These are phyloP conservation scores for Harringtonia lauricola DNA, from an alignment of 2,329 filamentous ascomycete species.

Conservation along the genomic window DNA sequence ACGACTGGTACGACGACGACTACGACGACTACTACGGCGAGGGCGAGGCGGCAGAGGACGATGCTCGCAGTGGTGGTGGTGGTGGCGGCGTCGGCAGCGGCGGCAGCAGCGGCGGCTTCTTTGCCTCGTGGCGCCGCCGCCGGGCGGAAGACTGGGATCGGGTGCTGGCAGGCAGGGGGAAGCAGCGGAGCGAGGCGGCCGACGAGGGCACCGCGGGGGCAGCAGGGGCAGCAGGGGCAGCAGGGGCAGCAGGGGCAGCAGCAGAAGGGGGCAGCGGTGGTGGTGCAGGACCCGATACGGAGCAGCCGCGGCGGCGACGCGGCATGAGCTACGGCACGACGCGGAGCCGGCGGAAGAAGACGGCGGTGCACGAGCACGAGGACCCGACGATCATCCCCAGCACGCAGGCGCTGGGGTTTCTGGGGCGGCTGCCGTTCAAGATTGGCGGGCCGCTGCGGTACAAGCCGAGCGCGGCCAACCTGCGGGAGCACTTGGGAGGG, in stretches of 20 bases:
- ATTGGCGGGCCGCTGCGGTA: slow-evolving; percentile 76
- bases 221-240: slow-evolving; percentile 18
- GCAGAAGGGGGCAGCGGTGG: slow-evolving; percentile 6
- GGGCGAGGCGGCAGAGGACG: slow-evolving; percentile 49
- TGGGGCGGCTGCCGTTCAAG: slow-evolving; percentile 75
- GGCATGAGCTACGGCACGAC: slow-evolving; percentile 92
- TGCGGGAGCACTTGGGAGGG: slow-evolving; percentile 67
- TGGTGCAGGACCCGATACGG: slow-evolving; percentile 19
- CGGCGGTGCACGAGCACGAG: slow-evolving; percentile 38
- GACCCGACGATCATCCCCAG: slow-evolving; percentile 87
- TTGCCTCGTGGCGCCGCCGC: slow-evolving; percentile 60
- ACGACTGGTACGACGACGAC: slow-evolving; percentile 72
- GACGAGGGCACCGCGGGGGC: slow-evolving; percentile 5
- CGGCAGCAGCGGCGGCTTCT: slow-evolving; percentile 36
- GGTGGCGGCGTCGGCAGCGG: slow-evolving; percentile 22
- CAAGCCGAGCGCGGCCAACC: slow-evolving; percentile 78
- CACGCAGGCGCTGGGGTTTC: slow-evolving; percentile 74
- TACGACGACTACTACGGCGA: slow-evolving; percentile 38
- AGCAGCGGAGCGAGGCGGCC: slow-evolving; percentile 10
- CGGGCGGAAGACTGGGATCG: slow-evolving; percentile 70
- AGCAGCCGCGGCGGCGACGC: slow-evolving; percentile 61
- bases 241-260: slow-evolving; percentile 13
- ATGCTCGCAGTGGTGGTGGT: neutral
- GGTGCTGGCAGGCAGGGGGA: slow-evolving; percentile 60
- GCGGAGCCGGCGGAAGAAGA: neutral